Conservation (phyloP, 805 yeast species). For the Starmerella vitae region DNA sequence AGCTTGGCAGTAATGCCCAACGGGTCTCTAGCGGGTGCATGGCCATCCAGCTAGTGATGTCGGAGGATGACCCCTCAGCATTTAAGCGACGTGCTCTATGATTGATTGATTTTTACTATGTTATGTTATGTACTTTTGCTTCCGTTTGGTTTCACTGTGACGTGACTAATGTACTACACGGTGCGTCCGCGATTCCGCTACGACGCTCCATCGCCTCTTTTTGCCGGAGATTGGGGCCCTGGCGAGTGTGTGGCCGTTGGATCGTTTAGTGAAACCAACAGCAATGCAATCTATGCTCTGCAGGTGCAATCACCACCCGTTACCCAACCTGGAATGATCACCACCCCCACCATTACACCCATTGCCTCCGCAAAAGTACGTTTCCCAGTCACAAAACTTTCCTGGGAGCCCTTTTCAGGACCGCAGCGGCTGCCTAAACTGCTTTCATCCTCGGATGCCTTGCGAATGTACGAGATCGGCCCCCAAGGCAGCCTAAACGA, state of each 20-base stretch:
- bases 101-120: too few species aligned
- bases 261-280: constrained; percentile 67
- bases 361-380: constrained; percentile 42
- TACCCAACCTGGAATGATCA: neutral
- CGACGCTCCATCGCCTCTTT: constrained; percentile 39
- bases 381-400: constrained; percentile 57
- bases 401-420: constrained; percentile 48
- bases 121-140: too few species aligned
- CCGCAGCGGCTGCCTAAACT: constrained; percentile 31
- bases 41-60: constrained; percentile 18
- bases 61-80: constrained; percentile 1
- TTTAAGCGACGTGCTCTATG: too few species aligned
- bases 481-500: constrained; percentile 26
- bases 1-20: constrained; percentile 44
- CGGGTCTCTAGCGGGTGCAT: constrained; percentile 32
- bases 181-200: too few species aligned
- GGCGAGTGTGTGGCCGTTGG: constrained; percentile 47
- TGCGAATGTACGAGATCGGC: constrained; percentile 42
- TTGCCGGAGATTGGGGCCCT: constrained; percentile 40
- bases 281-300: constrained; percentile 42
- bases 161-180: too few species aligned
- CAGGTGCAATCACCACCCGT: constrained; percentile 17
- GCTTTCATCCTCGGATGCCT: constrained; percentile 59
- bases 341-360: neutral
- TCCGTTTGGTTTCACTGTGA: too few species aligned